Base-by-base conservation (phyloP, 2,329 filamentous ascomycete genomes). In the Pseudogymnoascus sp. region DNA sequence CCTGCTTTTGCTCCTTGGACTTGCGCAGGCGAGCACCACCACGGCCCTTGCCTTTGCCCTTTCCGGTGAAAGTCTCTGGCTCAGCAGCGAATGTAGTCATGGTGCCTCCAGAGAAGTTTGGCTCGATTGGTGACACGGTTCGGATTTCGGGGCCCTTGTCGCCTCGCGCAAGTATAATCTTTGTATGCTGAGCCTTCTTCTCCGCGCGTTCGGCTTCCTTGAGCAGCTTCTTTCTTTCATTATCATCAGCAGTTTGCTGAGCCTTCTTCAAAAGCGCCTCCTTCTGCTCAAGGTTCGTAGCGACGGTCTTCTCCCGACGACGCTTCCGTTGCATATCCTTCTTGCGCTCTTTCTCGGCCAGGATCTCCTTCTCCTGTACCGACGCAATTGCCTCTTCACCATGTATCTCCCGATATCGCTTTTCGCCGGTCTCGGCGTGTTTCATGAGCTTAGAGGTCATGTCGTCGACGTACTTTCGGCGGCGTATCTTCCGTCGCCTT, bases 251-350 rank as follows among this genome's bases (percentile, higher is more conserved):
- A 2, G 90, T 89, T 60, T 87, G 84, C 62, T 88, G 83, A 8
- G 92, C 90, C 66, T 88, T 88, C 64, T 88, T 86, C 47, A 96
- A 79, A 3, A 91, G 90, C 3, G 88, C 84, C 65, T 94, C 89
- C 76, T 95, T 94, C 71, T 91, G 87, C 71, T 97, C 93, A 68
- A 95, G 89, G 6, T 91, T 93, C 63, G 95, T 88, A 3, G 91
- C 91, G 80, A 97, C 91, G 4, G 93, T 96, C 77, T 97, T 97
- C 73, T 97, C 93, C 16, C 94, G 88, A 43, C 94, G 87, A 63
- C 94, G 85, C 78, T 97, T 99, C 65, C 94, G 89, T 73, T 99
- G 94, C 91, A 99, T 97, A 71, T 99, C 94, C 78, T 99, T 99
- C 79, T 99, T 99, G 66, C 94, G 90, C 75, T 99, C 94, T 77